A percentile compares a stretch with the other conserved stretches of the same genome.
Conservation (phyloP, 805 yeast species). For the Pichia cabralensis region DNA sequence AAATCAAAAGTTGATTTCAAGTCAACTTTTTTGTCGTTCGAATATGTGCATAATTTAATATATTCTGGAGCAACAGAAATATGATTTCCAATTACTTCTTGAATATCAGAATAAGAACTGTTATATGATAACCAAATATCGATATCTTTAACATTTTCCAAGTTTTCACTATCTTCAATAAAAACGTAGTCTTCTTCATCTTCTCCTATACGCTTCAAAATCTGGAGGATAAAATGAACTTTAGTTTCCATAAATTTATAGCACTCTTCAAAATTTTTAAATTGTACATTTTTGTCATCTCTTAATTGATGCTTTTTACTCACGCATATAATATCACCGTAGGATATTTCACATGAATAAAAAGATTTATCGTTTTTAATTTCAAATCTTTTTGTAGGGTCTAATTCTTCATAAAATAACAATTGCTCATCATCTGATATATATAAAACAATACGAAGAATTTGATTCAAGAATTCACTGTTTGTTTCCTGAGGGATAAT, state of each 20-base stretch:
- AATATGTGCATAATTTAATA: constrained; percentile 56
- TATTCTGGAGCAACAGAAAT: constrained; percentile 48
- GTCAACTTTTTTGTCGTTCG: constrained; percentile 51
- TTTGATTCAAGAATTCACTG: constrained; percentile 31
- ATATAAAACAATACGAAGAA: constrained; percentile 33
- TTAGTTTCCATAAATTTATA: constrained; percentile 50
- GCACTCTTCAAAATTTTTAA: constrained; percentile 32
- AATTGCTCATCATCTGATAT: constrained; percentile 27
- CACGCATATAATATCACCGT: constrained; percentile 56
- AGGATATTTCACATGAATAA: constrained; percentile 47
- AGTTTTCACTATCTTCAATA: constrained; percentile 23
- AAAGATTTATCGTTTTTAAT: constrained; percentile 33
- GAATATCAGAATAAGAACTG: constrained; percentile 49
- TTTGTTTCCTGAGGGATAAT: constrained; percentile 39
- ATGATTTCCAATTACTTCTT: constrained; percentile 46
- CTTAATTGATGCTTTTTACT: constrained; percentile 13
- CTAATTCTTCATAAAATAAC: constrained; percentile 48
- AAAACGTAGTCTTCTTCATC: constrained; percentile 42
- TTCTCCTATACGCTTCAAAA: constrained; percentile 30
- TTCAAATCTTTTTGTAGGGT: constrained; percentile 40
- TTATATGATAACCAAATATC: constrained; percentile 63
- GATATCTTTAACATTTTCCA: constrained; percentile 19
- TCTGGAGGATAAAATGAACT: constrained; percentile 45
- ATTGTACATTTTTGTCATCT: constrained; percentile 9
- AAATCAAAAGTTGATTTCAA: constrained; percentile 28